Conservation (phyloP, 805 yeast genomes). For the Blastobotrys attinorum region DNA sequence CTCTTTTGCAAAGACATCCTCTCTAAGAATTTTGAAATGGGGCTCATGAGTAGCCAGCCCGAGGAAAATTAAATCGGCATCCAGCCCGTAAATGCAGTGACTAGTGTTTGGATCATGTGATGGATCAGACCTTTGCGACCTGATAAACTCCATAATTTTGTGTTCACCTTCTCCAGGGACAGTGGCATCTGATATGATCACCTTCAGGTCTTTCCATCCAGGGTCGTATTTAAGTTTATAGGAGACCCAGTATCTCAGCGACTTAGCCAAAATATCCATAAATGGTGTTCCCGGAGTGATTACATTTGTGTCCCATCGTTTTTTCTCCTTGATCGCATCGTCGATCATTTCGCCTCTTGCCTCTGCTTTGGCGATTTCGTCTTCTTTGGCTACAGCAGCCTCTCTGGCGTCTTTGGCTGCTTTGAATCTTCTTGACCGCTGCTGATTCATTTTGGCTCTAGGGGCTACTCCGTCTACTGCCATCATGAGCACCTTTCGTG, state of each 20-base stretch:
- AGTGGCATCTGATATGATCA: constrained; percentile 87
- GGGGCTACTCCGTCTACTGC: constrained; percentile 99
- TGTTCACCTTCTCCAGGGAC: constrained; percentile 99
- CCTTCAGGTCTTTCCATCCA: constrained; percentile 86
- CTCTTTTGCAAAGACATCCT: constrained; percentile 89
- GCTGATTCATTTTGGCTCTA: constrained; percentile 97
- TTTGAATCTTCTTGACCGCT: constrained; percentile 90
- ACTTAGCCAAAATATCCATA: constrained; percentile 80
- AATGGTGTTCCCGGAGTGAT: constrained; percentile 99
- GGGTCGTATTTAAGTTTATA: constrained; percentile 83
- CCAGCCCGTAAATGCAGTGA: constrained; percentile 96
- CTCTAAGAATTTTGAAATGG: constrained; percentile 86
- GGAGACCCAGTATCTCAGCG: constrained; percentile 86
- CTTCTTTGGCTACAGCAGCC: constrained; percentile 72
- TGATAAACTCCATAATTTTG: constrained; percentile 90
- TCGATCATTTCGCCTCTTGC: constrained; percentile 64
- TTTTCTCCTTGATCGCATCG: constrained; percentile 64
- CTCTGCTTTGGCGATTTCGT: constrained; percentile 49
- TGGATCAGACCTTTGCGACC: constrained; percentile 82
- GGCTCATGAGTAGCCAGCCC: constrained; percentile 98
- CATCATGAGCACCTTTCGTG: constrained; percentile 83
- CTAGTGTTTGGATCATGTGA: constrained; percentile 84
- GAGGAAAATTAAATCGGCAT: constrained; percentile 93
- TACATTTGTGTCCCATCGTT: constrained; percentile 86
- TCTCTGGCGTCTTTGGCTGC: constrained; percentile 96